These are phyloP conservation scores for Stephanodiscus minutulus DNA, from an alignment of 108 stramenopile genomes.

Conservation along the genomic window DNA sequence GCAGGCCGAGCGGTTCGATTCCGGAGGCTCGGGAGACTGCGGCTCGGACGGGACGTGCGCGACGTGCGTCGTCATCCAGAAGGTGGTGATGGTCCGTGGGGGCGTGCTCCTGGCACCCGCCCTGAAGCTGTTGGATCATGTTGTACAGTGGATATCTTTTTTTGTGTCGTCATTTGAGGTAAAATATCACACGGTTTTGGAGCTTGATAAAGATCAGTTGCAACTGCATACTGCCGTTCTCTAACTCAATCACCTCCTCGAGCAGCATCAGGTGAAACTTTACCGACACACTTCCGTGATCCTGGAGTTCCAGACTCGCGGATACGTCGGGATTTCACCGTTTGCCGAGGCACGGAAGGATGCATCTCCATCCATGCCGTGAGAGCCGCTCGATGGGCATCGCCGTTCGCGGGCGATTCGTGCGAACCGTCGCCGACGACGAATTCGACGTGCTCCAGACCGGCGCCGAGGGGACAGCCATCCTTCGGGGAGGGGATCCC, in stretches of 20 bases:
- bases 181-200: too few species aligned
- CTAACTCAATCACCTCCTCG: conserved; percentile 43
- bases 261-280: conserved; percentile 58
- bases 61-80: conserved; percentile 54
- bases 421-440: conserved; percentile 41
- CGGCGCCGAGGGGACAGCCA: conserved; percentile 46
- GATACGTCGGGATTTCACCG: conserved; percentile 56
- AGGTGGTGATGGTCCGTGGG: conserved; percentile 25
- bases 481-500: conserved; percentile 62
- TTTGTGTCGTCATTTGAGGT: neutral
- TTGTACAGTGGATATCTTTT: neutral
- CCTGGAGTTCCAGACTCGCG: conserved; percentile 32
- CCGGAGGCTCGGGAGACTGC: conserved; percentile 8
- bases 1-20: conserved; percentile 34
- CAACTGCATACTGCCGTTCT: too few species aligned
- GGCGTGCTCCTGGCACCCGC: conserved; percentile 20
- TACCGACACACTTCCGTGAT: conserved; percentile 37
- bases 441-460: conserved; percentile 65
- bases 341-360: conserved; percentile 31
- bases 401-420: conserved; percentile 34
- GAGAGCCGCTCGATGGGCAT: conserved; percentile 26
- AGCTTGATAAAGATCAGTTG: too few species aligned
- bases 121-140: conserved; percentile 17
- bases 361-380: conserved; percentile 26
- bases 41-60: conserved; percentile 4